Evolutionary conservation across 1,284 basidiomycete genomes (phyloP).

Genomic region (Phenoliferia sp.): DNA sequence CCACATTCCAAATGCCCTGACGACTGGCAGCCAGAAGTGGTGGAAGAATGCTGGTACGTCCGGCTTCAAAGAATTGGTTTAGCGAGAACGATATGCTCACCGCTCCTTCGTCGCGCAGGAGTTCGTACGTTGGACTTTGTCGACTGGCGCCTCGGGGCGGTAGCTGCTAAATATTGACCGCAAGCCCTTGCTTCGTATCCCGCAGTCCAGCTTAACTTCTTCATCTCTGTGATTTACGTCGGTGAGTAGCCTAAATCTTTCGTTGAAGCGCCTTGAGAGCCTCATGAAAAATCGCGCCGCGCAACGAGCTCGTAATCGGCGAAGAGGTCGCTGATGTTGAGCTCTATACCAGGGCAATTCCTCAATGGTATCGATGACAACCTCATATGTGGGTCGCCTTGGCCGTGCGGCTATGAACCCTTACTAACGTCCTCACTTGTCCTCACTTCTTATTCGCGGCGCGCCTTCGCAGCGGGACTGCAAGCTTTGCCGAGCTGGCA

Average conservation of each 20-base stretch:
- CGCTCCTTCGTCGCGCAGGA: not conserved
- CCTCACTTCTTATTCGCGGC: too few species aligned
- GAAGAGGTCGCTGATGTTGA: not conserved
- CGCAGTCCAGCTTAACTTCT: not conserved
- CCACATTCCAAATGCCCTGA: not conserved
- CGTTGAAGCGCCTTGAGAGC: too few species aligned
- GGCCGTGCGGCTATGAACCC: not conserved
- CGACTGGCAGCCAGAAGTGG: not conserved
- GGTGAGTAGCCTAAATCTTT: not conserved
- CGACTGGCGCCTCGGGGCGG: not conserved
- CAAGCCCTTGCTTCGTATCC: not conserved
- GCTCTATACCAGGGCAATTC: not conserved
- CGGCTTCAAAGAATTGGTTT: not conserved
- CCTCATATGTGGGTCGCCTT: not conserved
- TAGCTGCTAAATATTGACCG: not conserved
- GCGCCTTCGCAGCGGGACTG: not conserved
- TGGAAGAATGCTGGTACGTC: not conserved
- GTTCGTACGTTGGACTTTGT: not conserved
- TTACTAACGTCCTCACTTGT: not conserved
- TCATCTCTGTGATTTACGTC: not conserved
- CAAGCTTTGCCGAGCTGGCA: conserved; percentile 8
- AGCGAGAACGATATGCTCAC: not conserved
- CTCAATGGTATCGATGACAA: not conserved
- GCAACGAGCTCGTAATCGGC: not conserved
- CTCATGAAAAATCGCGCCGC: too few species aligned